phyloP scores from a whole-genome alignment of 1,139 yeast species.

The Suhomyces coccinellae region DNA sequence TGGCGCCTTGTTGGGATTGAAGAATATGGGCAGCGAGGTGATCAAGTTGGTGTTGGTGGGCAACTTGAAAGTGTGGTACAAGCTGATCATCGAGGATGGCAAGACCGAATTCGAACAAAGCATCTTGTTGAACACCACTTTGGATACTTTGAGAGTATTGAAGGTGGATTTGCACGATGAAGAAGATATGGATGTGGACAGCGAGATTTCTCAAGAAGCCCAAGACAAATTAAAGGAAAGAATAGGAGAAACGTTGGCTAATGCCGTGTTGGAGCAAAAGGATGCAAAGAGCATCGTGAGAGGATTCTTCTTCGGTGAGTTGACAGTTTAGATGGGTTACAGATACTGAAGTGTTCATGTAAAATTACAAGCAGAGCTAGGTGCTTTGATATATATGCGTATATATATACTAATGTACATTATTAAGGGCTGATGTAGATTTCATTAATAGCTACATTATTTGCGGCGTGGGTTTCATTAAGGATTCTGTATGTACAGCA shows the following conservation, averaged over 20 bases:
- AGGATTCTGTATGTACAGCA: too few species aligned
- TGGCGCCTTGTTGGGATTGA: constrained; percentile 86
- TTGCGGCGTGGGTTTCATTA: too few species aligned
- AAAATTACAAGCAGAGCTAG: background rate
- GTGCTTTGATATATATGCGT: background rate
- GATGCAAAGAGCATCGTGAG: constrained; percentile 59
- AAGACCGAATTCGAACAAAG: constrained; percentile 44
- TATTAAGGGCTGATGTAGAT: background rate
- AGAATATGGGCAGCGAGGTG: constrained; percentile 84
- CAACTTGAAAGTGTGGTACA: constrained; percentile 79
- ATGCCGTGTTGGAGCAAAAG: constrained; percentile 47
- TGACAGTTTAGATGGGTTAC: constrained; percentile 19
- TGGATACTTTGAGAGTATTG: constrained; percentile 56
- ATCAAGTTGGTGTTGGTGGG: constrained; percentile 83
- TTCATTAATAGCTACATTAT: too few species aligned
- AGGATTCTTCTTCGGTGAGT: constrained; percentile 80
- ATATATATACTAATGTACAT: constrained; percentile 9
- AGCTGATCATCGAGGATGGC: constrained; percentile 48
- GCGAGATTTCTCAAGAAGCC: constrained; percentile 42
- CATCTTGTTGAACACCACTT: constrained; percentile 47
- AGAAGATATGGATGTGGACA: constrained; percentile 32
- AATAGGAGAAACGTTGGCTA: constrained; percentile 62
- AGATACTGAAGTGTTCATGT: background rate
- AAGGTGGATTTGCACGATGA: constrained; percentile 34
- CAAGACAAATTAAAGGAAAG: constrained; percentile 51